Conservation (phyloP, 2,329 filamentous ascomycete genomes). For the Cladosporium sp. region DNA sequence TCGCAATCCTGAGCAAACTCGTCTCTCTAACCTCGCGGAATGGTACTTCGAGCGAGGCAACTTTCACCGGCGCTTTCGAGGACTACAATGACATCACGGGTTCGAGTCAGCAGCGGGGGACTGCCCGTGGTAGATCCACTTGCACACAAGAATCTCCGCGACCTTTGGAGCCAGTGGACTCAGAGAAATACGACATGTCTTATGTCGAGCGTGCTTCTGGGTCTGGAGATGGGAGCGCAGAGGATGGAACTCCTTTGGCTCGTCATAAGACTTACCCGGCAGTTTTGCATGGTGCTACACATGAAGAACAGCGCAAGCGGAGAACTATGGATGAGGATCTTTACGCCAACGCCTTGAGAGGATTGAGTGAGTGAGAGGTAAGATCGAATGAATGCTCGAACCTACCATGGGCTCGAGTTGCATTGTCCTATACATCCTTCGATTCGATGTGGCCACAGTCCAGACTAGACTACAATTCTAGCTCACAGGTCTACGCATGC, state of each 20-base stretch:
- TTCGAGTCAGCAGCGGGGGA: background rate
- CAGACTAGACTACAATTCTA: too few relatives aligned
- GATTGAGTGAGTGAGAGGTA: background rate
- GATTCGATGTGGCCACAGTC: too few relatives aligned
- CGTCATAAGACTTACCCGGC: background rate
- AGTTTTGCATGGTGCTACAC: background rate
- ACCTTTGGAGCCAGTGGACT: background rate
- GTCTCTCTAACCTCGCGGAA: constrained; percentile 15
- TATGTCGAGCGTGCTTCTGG: constrained; percentile 1
- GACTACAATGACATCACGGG: background rate
- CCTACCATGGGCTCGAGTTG: too few relatives aligned
- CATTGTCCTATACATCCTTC: too few relatives aligned
- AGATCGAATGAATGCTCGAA: too few relatives aligned
- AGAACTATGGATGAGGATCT: constrained; percentile 1
- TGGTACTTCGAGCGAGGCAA: background rate
- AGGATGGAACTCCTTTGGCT: background rate
- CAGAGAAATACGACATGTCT: constrained; percentile 1
- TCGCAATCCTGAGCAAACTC: constrained; percentile 23
- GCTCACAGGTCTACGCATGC: too few relatives aligned
- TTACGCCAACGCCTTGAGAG: constrained; percentile 6
- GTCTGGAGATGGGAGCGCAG: background rate
- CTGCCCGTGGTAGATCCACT: background rate
- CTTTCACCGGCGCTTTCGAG: constrained; percentile 8
- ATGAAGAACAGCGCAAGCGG: constrained; percentile 2
- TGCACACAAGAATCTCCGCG: background rate